These are phyloP conservation scores for Zangia roseola DNA, from an alignment of 768 basidiomycete species.

Conservation along the genomic window DNA sequence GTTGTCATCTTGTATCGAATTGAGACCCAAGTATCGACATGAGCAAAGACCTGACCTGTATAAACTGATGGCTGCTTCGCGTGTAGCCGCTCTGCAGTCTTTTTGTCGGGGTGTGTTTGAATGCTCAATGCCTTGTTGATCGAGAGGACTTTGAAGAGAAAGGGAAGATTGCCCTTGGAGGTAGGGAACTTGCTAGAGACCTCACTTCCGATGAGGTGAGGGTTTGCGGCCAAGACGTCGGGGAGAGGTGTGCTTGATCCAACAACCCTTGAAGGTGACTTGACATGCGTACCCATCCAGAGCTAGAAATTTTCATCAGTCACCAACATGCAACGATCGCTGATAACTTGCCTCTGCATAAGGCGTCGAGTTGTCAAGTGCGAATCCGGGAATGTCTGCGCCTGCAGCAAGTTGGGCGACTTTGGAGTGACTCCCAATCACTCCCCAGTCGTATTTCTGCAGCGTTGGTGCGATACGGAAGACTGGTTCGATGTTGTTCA, in stretches of 20 bases:
- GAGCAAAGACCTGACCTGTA: slow-evolving; percentile 60
- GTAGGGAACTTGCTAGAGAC: slow-evolving; percentile 58
- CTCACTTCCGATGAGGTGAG: slow-evolving; percentile 62
- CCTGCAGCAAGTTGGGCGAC: slow-evolving; percentile 82
- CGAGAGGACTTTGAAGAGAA: slow-evolving; percentile 89
- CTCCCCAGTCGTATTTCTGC: slow-evolving; percentile 96
- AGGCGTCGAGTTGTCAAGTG: slow-evolving; percentile 65
- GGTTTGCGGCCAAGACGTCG: slow-evolving; percentile 61
- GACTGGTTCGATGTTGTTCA: slow-evolving; percentile 39
- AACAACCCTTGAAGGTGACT: slow-evolving; percentile 55
- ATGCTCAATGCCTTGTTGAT: slow-evolving; percentile 89
- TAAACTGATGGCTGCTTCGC: slow-evolving; percentile 76
- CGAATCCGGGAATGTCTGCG: slow-evolving; percentile 61
- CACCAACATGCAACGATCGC: neutral
- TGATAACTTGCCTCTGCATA: slow-evolving; percentile 83
- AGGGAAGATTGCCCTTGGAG: slow-evolving; percentile 71
- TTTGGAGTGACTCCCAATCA: slow-evolving; percentile 72
- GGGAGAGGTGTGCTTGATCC: slow-evolving; percentile 51
- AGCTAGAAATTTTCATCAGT: slow-evolving; percentile 48
- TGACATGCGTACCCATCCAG: slow-evolving; percentile 99
- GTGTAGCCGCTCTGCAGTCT: slow-evolving; percentile 69
- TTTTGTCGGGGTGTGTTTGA: slow-evolving; percentile 90
- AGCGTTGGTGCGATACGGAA: slow-evolving; percentile 83
- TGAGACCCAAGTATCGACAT: slow-evolving; percentile 3
- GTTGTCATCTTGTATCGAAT: slow-evolving; percentile 70